Base-by-base conservation (phyloP, 1,139 yeast genomes). In the Debaryomyces udenii region DNA sequence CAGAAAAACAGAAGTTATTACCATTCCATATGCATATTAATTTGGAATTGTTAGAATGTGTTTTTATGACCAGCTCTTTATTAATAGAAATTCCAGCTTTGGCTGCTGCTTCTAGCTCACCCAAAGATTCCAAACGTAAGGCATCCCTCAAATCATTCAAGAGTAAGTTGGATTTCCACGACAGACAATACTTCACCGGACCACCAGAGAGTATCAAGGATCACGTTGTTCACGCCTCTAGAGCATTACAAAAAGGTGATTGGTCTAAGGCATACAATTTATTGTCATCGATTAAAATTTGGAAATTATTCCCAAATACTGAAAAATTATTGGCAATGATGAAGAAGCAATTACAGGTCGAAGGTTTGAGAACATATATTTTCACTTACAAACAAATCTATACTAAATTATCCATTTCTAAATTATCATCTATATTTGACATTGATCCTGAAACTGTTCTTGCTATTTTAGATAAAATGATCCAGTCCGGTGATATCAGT, bases 21-120 rank as follows among this genome's bases (percentile, higher is more conserved):
- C 99, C 99, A 46, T 94, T 87, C 86, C 99, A 94, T 70, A 91
- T 89, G 86, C 99, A 94, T 70, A 90, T 94, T 65, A 94, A 94
- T 68, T 76, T 91, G 57, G 99, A 94, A 72, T 80, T 94, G 56
- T 78, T 94, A 56, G 99, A 94, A 70, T 86, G 96, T 63, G 96
- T 88, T 43, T 91, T 86, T 74, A 80, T 90, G 76, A 93, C 98
- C 9, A 78, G 91, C 48, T 88, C 96, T 31, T 75, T 94, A 66
- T 79, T 94, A 61, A 80, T 89, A 56, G 99, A 94, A 71, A 85
- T 93, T 48, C 99, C 99, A 36, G 81, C 81, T 56, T 82, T 90
- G 78, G 75, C 75, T 27, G 72, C 72, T 24, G 61, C 65, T 31
- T 52, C 62, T 36, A 86, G 59, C 63, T 74, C 72, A 38, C 59